A percentile compares a stretch with the other conserved stretches of the same genome.
Conservation (phyloP, 177 flowering plant genomes). For the Vitis hybrid region DNA sequence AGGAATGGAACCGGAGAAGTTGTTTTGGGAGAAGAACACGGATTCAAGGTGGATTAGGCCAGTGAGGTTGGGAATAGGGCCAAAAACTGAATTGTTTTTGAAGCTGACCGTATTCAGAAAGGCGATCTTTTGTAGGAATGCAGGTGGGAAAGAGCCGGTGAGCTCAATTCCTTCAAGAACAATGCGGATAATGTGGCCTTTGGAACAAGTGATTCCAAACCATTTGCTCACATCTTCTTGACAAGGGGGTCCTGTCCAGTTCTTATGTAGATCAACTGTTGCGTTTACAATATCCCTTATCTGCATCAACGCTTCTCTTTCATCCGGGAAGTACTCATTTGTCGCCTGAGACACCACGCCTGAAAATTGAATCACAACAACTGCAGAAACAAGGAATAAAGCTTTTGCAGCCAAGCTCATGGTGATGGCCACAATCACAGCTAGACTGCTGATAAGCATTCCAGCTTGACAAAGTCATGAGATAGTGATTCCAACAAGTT, state of each 20-base stretch:
- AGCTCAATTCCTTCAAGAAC: constrained; percentile 38
- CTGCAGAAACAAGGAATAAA: no score
- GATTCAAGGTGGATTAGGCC: constrained; percentile 25
- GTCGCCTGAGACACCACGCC: no score
- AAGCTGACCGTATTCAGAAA: constrained; percentile 38
- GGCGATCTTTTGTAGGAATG: constrained; percentile 32
- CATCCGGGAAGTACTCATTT: constrained; percentile 6
- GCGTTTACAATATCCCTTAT: constrained; percentile 38
- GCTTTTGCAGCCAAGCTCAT: no score
- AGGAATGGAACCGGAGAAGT: constrained; percentile 45
- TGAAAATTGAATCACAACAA: no score
- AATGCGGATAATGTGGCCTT: constrained; percentile 34
- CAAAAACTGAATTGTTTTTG: constrained; percentile 39
- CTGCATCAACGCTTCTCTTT: constrained; percentile 37
- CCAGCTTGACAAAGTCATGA: no score
- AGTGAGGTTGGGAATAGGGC: constrained; percentile 41
- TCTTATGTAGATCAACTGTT: constrained; percentile 25
- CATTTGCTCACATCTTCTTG: constrained; percentile 29
- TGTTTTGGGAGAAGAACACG: constrained; percentile 36
- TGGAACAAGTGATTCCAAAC: constrained; percentile 41
- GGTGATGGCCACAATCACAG: no score
- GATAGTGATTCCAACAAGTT: no score
- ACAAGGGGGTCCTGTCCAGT: constrained; percentile 58
- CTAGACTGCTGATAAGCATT: no score
- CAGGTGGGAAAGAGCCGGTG: constrained; percentile 40